Percentiles rank a stretch among this genome's conserved stretches.
These are phyloP conservation scores for Lentinula raphanica DNA, from an alignment of 768 basidiomycete species.

Conservation along the genomic window DNA sequence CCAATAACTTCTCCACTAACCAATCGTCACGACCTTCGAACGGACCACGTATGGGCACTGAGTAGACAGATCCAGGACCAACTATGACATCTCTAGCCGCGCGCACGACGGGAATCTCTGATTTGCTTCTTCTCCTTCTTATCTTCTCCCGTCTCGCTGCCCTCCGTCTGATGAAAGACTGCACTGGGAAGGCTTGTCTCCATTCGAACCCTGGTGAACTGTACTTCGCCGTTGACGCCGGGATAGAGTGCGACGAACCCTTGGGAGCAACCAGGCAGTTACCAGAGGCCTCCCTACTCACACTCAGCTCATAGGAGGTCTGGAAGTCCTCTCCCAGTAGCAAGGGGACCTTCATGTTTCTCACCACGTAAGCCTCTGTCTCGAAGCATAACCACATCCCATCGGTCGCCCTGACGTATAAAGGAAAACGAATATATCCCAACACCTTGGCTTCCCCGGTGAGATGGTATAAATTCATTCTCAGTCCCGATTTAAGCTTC, in stretches of 20 bases:
- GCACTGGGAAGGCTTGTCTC: no score
- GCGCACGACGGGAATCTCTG: no score
- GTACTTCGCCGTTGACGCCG: conserved; percentile 7
- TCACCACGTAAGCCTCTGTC: no score
- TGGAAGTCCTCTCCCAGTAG: conserved; percentile 27
- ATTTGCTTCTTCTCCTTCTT: no score
- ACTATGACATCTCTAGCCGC: conserved; percentile 1
- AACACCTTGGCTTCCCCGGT: conserved; percentile 11
- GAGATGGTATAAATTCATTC: conserved; percentile 10
- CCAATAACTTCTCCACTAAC: conserved; percentile 14
- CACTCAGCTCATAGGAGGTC: conserved; percentile 15
- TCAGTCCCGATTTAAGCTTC: conserved; percentile 2
- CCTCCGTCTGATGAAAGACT: no score
- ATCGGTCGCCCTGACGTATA: conserved; percentile 3
- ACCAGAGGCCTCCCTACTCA: conserved; percentile 7
- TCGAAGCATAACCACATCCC: conserved; percentile 10
- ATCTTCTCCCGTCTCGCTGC: no score
- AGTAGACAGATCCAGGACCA: not conserved
- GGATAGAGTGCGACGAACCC: not conserved
- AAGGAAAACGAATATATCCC: conserved; percentile 14
- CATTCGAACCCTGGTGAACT: no score
- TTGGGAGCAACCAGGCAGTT: conserved; percentile 4
- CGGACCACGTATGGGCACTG: conserved; percentile 1
- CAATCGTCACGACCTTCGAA: conserved; percentile 9
- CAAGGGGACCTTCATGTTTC: conserved; percentile 25